phyloP scores from a whole-genome alignment of 1,284 basidiomycete species.

The Erythrobasidium hasegawianum region DNA sequence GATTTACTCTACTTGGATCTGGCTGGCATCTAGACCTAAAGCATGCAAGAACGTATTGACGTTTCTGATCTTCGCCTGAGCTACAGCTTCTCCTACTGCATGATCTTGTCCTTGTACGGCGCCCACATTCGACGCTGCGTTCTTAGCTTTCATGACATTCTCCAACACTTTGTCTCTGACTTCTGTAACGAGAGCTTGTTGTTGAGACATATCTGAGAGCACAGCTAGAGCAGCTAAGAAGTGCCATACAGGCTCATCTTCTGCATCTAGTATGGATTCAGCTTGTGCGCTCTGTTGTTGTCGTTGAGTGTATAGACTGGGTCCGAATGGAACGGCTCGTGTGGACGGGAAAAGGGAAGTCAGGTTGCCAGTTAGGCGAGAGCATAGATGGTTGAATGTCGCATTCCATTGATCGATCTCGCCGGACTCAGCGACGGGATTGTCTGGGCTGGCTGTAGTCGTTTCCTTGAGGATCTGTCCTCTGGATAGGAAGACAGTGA shows the following conservation, averaged over 20 bases:
- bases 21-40: constrained; percentile 75
- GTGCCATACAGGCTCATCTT: constrained; percentile 89
- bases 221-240: constrained; percentile 85
- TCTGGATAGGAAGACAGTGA: constrained; percentile 86
- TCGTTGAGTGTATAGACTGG: constrained; percentile 50
- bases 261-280: constrained; percentile 57
- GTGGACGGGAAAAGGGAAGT: constrained; percentile 84
- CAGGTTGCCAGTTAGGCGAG: constrained; percentile 69
- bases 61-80: constrained; percentile 52
- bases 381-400: constrained; percentile 79
- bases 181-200: constrained; percentile 74
- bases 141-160: constrained; percentile 71
- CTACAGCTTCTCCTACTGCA: constrained; percentile 10
- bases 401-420: constrained; percentile 85
- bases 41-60: constrained; percentile 82
- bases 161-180: constrained; percentile 89
- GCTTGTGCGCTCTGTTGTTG: constrained; percentile 38
- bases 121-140: constrained; percentile 59
- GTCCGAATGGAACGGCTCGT: constrained; percentile 58
- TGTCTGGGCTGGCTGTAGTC: constrained; percentile 51
- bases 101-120: constrained; percentile 13
- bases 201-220: constrained; percentile 75
- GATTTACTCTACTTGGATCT: constrained; percentile 47
- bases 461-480: constrained; percentile 81
- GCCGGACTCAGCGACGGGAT: constrained; percentile 48